These are phyloP conservation scores for Nemophila menziesii DNA, from an alignment of 257 asterid species.

Conservation along the genomic window DNA sequence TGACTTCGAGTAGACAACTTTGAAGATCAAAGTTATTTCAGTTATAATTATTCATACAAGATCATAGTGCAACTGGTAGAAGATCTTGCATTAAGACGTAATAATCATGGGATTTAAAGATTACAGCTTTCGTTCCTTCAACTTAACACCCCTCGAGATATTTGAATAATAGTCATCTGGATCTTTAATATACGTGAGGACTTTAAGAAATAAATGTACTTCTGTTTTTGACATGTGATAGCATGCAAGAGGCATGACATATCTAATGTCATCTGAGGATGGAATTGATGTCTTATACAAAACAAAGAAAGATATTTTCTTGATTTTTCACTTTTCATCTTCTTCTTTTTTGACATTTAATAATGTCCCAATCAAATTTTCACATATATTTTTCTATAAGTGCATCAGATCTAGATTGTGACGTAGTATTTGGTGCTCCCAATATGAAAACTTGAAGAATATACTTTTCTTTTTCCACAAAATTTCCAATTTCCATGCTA, in stretches of 20 bases:
- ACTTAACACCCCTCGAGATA: neutral
- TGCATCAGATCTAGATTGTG: no score
- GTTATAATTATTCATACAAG: neutral
- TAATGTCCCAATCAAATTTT: no score
- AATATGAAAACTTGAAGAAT: no score
- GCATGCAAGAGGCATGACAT: neutral
- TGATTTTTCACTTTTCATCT: no score
- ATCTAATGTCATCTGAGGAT: neutral
- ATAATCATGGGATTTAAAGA: neutral
- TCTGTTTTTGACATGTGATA: neutral
- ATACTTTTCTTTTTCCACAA: no score
- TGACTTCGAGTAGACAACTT: neutral
- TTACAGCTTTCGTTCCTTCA: neutral
- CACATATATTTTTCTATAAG: no score
- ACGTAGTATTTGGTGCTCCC: no score
- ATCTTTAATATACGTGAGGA: slow-evolving; percentile 6
- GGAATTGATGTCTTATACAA: no score
- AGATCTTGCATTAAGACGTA: neutral
- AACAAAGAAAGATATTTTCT: no score
- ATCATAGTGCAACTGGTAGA: neutral
- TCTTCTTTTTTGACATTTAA: no score
- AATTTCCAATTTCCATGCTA: no score
- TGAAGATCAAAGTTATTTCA: neutral
- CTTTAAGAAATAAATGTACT: neutral
- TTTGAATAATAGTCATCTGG: neutral